Evolutionary conservation across 2,329 filamentous ascomycete species (phyloP), one percentile per base, ranked within the genome.

Genomic region (Septoria petroselini): DNA sequence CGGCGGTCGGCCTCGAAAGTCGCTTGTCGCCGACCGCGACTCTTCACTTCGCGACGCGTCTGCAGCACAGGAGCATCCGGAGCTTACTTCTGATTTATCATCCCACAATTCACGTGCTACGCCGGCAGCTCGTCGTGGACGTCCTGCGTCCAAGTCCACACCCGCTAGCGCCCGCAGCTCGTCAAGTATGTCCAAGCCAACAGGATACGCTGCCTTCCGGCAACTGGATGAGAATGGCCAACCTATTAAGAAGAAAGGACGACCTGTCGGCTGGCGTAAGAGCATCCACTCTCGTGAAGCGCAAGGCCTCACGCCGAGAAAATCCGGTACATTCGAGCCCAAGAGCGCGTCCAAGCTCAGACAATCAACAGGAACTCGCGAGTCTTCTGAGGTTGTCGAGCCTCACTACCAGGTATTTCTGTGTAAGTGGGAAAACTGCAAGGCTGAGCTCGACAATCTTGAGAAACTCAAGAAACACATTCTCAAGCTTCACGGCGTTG

Each of bases 401-500:
- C 64, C 65, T 0, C 61, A 63, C 23, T 74, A 71, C 50, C 68
- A 70, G 41, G 71, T 78, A 4, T 85, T 75, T 62, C 71, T 72
- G 47, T 86, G 83, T 65, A 64, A 70, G 34, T 85, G 82, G 82
- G 66, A 73, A 43, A 65, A 68, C 1, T 86, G 83, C 62, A 65
- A 66, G 3, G 75, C 78, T 0, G 73, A 82, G 55, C 68, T 85
- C 4, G 82, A 85, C 64, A 85, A 84, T 57, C 64, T 84, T 11
- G 74, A 77, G 7, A 79, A 77, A 0, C 67, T 85, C 4, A 75
- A 76, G 53, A 79, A 78, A 50, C 83, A 86, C 62, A 65, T 83
- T 4, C 62, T 71, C 43, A 83, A 81, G 58, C 65, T 78, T 3
- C 82, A 85, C 58, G 66, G 70, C 17, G 67, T 66, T 35, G 56